Base-by-base conservation (phyloP, 2,329 filamentous ascomycete species). In the Ascochyta lentis region DNA sequence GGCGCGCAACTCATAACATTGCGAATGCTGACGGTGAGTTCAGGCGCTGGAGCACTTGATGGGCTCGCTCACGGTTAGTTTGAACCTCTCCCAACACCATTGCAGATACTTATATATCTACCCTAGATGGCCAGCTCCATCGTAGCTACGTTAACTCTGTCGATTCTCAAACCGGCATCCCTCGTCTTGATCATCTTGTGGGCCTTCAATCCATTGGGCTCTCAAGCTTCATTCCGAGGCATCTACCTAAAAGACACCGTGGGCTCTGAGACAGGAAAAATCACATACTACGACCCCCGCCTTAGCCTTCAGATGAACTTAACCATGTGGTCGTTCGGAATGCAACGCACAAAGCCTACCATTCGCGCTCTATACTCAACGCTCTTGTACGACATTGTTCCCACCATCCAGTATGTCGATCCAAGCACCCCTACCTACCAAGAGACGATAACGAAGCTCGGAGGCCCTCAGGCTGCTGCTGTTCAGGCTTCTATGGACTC, bases 151-250 rank as follows among this genome's bases (percentile, higher is more conserved):
- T 60, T 52, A 22, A 49, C 43, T 58, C 3, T 33, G 55, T 15
- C 31, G 38, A 24, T 27, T 52, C 26, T 58, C 33, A 35, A 35
- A 10, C 33, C 33, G n/a, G 33, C 54, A 4, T 55, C 50, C 6
- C 12, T 49, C 9, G 50, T 27, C 6, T 38, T 60, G 7, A 24
- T 55, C 5, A 6, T 49, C 1, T 33, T 61, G 3, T 59, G 52
- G 56, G 56, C 56, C 12, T 55, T 53, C 40, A 54, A 58, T 24
- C 56, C 57, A 7, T 44, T 59, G 2, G 57, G 57, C 19, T 59
- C 57, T 29, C 57, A 59, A 42, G 54, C 53, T 3, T 59, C 57
- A 0, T 60, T 60, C 8, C 49, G 54, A 16, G 49, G 38, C 2
- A 34, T 42, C 7, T 50, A 54, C 26, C n/a, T 54, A 13, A 23